These are phyloP conservation scores for Fusarium stilboides DNA, from an alignment of 2,329 filamentous ascomycete genomes.

Conservation along the genomic window DNA sequence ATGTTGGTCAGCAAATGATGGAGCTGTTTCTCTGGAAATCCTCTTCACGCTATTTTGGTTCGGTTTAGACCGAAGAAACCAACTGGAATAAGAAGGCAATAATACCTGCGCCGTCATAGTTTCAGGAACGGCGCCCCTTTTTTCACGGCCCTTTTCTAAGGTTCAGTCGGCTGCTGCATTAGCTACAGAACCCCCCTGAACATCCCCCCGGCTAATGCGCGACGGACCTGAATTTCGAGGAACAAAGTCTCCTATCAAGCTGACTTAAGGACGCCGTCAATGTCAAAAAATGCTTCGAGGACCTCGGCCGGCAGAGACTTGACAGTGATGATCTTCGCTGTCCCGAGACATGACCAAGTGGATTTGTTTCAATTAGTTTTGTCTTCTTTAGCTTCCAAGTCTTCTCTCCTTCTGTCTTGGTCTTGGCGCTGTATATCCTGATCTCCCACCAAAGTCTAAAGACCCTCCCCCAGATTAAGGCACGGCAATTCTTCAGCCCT, in stretches of 20 bases:
- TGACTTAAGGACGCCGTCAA: constrained; percentile 6
- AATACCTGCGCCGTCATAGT: constrained; percentile 18
- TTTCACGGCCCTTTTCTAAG: constrained; percentile 18
- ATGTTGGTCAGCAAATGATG: constrained; percentile 14
- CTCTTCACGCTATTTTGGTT: not conserved
- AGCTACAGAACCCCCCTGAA: constrained; percentile 11
- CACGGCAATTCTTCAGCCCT: not conserved
- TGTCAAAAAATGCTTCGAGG: constrained; percentile 22
- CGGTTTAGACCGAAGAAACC: constrained; percentile 2
- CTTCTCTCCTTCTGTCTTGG: constrained; percentile 15
- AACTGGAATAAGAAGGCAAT: constrained; percentile 18
- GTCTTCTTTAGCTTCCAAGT: not conserved
- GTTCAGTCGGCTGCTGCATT: not conserved
- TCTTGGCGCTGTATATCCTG: constrained; percentile 25
- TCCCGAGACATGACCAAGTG: constrained; percentile 9
- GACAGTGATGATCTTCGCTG: constrained; percentile 26
- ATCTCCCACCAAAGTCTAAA: constrained; percentile 15
- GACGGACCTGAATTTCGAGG: not conserved
- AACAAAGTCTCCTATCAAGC: constrained; percentile 7
- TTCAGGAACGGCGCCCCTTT: constrained; percentile 31
- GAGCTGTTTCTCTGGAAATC: not conserved
- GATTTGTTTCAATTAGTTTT: constrained; percentile 15
- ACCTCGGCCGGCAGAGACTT: constrained; percentile 15
- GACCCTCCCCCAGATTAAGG: constrained; percentile 31
- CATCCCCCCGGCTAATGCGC: constrained; percentile 1